Evolutionary conservation across 2,329 filamentous ascomycete species (phyloP), one percentile per base, ranked within the genome.

Genomic region (Dendrostoma leiphaemia): DNA sequence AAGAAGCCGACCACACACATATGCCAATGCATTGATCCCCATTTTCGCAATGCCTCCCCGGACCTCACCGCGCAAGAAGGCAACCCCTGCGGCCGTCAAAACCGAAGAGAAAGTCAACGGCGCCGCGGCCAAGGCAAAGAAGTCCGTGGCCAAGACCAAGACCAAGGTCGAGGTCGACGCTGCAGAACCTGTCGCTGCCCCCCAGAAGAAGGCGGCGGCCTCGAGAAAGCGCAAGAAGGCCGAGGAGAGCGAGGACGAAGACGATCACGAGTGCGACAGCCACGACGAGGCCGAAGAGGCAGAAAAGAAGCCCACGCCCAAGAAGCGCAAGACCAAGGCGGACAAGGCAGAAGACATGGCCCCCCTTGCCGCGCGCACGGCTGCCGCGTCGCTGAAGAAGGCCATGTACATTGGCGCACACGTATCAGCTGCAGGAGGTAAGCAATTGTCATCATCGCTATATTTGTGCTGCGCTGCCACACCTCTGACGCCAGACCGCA

Each of bases 361-460:
- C 76, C 85, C 89, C 0, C 70, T 96, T 2, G 86, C 85, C 19
- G 74, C 78, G 24, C 82, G 94, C 32, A 92, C 91, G 1, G 71
- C 79, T 4, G 70, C 85, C 28, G 62, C 71, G 12, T 83, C 84
- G 1, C 76, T 93, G 58, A 86, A 86, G 67, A 81, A 78, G 67
- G 71, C 77, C 12, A 89, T 97, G 81, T 87, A 89, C 64, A 87
- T 99, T 52, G 94, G 94, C 15, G 94, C 94, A 1, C 94, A 99
- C 69, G 91, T 97, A 58, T 94, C 89, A 70, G 86, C 83, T 59
- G 91, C 94, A 26, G 93, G 92, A 75, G 93, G 90, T 89, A 68
- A 53, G 77, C 45, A 13, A n/a, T n/a, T n/a, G n/a, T n/a, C n/a
- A n/a, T n/a, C n/a, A n/a, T n/a, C n/a, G n/a, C n/a, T n/a, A 13